These are phyloP conservation scores for Caloboletus inedulis DNA, from an alignment of 1,284 basidiomycete species.

Conservation along the genomic window DNA sequence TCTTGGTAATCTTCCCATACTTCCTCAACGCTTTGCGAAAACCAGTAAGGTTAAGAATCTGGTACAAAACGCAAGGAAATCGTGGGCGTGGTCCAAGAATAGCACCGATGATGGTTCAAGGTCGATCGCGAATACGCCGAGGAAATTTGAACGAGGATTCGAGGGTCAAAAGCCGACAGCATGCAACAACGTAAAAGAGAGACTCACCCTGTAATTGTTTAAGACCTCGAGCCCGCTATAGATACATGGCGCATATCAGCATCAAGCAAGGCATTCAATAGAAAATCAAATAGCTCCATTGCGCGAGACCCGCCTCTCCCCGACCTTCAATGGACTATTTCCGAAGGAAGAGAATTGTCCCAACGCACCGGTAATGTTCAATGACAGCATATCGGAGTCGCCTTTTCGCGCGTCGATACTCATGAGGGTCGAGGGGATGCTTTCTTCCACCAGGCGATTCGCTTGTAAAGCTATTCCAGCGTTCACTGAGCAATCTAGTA, in stretches of 20 bases:
- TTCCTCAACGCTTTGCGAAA: conserved; percentile 93
- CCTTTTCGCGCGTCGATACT: conserved; percentile 80
- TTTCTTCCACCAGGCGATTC: not conserved
- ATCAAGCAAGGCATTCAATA: not conserved
- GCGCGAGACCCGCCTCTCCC: not conserved
- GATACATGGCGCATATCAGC: conserved; percentile 14
- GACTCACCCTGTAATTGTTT: conserved; percentile 81
- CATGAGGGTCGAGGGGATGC: conserved; percentile 59
- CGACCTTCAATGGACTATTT: not conserved
- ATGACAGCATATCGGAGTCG: conserved; percentile 78
- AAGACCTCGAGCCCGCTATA: conserved; percentile 70
- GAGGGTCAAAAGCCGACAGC: not conserved
- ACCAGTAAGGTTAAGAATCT: conserved; percentile 83
- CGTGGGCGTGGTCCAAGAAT: not conserved
- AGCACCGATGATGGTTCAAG: not conserved
- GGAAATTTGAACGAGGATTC: not conserved
- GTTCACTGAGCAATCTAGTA: not conserved
- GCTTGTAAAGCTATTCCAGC: not conserved
- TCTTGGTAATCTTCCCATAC: conserved; percentile 84
- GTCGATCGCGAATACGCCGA: not conserved
- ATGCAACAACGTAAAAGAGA: no score
- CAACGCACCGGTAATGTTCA: conserved; percentile 77
- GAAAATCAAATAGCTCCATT: not conserved
- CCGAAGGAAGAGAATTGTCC: not conserved
- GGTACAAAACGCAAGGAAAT: not conserved